Evolutionary conservation across 2,329 filamentous ascomycete genomes (phyloP).

Genomic region (Hymenoscyphus occultus): DNA sequence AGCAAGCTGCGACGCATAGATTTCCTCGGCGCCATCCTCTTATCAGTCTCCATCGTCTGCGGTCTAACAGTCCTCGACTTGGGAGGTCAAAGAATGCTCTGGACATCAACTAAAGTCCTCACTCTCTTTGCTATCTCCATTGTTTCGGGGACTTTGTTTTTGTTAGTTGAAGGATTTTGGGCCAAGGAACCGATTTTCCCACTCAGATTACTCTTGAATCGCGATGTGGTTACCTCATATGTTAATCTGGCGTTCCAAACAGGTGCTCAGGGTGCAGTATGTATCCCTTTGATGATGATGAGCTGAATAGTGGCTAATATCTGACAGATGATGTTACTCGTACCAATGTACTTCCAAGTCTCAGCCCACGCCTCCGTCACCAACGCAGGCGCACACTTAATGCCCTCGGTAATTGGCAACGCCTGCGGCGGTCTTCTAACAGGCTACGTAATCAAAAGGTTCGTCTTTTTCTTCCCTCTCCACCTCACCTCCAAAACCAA

Average conservation of each 20-base stretch:
- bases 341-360: conserved; percentile 69
- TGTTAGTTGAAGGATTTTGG: conserved; percentile 39
- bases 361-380: conserved; percentile 56
- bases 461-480: neutral
- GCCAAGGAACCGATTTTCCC: conserved; percentile 57
- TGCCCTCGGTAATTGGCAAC: conserved; percentile 67
- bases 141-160: conserved; percentile 20
- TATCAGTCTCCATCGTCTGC: conserved; percentile 41
- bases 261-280: conserved; percentile 55
- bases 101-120: conserved; percentile 36
- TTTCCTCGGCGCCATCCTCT: conserved; percentile 52
- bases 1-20: conserved; percentile 51
- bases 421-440: conserved; percentile 60
- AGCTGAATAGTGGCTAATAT: neutral
- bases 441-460: conserved; percentile 42
- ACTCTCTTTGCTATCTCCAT: conserved; percentile 34
- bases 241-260: conserved; percentile 51
- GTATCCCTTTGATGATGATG: neutral
- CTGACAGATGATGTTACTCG: conserved; percentile 55
- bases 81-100: conserved; percentile 43
- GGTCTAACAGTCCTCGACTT: conserved; percentile 48
- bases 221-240: conserved; percentile 51
- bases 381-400: conserved; percentile 55
- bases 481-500: neutral
- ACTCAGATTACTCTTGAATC: conserved; percentile 49